Evolutionary conservation across 495 filamentous ascomycete species (phyloP).

Genomic region (Annulohypoxylon moriforme): DNA sequence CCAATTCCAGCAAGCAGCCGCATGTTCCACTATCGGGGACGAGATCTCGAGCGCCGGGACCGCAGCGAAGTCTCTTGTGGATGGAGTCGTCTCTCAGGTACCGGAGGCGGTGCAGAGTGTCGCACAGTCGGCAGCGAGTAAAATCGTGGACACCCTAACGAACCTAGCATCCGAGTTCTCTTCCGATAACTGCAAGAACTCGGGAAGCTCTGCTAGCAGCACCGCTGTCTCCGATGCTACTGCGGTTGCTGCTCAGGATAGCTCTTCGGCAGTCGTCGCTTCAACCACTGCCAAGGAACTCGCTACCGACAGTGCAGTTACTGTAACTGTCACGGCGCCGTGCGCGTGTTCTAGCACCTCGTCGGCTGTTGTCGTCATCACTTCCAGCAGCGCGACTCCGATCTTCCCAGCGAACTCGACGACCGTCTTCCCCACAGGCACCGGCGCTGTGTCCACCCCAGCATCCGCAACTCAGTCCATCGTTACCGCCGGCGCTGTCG

Average conservation of each 20-base stretch:
- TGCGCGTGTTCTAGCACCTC: conserved; percentile 29
- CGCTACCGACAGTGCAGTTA: conserved; percentile 9
- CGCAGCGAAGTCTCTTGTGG: conserved; percentile 51
- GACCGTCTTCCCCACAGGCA: conserved; percentile 18
- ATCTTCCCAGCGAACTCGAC: conserved; percentile 31
- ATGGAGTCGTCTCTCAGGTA: conserved; percentile 51
- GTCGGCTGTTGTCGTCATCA: conserved; percentile 7
- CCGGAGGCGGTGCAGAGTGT: conserved; percentile 43
- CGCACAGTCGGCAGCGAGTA: conserved; percentile 46
- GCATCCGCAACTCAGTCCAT: conserved; percentile 31
- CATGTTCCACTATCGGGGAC: conserved; percentile 45
- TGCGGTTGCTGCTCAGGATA: not conserved
- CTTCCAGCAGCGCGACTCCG: conserved; percentile 7
- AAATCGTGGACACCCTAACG: conserved; percentile 52
- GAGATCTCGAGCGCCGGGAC: conserved; percentile 47
- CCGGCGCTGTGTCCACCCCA: conserved; percentile 35
- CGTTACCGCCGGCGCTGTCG: conserved; percentile 52
- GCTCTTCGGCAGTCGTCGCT: not conserved
- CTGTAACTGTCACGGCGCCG: conserved; percentile 40
- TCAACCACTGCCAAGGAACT: conserved; percentile 7
- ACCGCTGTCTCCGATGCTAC: conserved; percentile 1
- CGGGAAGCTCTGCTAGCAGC: conserved; percentile 8
- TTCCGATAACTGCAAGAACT: conserved; percentile 37
- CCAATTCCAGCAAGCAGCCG: conserved; percentile 49
- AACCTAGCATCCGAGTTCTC: conserved; percentile 27